These are phyloP conservation scores for Ustilago bromivora DNA, from an alignment of 1,284 basidiomycete species.

Conservation along the genomic window DNA sequence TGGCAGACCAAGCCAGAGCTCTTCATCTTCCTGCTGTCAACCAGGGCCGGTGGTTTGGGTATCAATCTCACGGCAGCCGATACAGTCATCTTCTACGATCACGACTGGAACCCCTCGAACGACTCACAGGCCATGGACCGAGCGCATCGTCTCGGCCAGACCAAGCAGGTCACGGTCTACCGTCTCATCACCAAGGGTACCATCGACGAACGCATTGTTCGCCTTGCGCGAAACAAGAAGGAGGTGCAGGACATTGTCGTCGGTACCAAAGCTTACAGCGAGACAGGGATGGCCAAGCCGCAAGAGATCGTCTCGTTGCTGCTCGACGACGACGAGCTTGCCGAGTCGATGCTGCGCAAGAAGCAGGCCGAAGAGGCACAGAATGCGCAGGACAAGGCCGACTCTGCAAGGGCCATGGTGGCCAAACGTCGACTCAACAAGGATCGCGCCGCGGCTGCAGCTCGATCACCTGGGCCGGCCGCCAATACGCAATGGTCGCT, in stretches of 20 bases:
- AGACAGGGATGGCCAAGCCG: conserved; percentile 81
- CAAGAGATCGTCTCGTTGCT: conserved; percentile 97
- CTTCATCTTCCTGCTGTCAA: conserved; percentile 79
- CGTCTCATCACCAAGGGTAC: conserved; percentile 95
- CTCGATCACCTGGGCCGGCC: conserved; percentile 27
- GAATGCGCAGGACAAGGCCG: conserved; percentile 66
- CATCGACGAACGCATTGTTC: conserved; percentile 97
- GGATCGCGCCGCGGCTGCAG: conserved; percentile 50
- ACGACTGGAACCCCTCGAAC: conserved; percentile 96
- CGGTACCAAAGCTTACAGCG: conserved; percentile 84
- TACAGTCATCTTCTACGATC: conserved; percentile 98
- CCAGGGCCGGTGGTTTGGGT: conserved; percentile 94
- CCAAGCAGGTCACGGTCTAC: conserved; percentile 98
- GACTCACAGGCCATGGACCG: conserved; percentile 99
- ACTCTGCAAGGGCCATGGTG: conserved; percentile 63
- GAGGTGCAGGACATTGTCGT: conserved; percentile 93
- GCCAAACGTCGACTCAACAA: conserved; percentile 61
- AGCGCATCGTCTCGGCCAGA: conserved; percentile 97
- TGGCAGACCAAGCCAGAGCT: conserved; percentile 91
- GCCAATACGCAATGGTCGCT: conserved; percentile 58
- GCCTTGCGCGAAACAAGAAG: conserved; percentile 69
- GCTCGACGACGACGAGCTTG: conserved; percentile 86
- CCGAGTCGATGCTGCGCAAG: conserved; percentile 68
- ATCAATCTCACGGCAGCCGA: conserved; percentile 95
- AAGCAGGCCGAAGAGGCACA: conserved; percentile 69